These are phyloP conservation scores for Persicaria tinctoria DNA, from an alignment of 148 eudicot species.

Conservation along the genomic window DNA sequence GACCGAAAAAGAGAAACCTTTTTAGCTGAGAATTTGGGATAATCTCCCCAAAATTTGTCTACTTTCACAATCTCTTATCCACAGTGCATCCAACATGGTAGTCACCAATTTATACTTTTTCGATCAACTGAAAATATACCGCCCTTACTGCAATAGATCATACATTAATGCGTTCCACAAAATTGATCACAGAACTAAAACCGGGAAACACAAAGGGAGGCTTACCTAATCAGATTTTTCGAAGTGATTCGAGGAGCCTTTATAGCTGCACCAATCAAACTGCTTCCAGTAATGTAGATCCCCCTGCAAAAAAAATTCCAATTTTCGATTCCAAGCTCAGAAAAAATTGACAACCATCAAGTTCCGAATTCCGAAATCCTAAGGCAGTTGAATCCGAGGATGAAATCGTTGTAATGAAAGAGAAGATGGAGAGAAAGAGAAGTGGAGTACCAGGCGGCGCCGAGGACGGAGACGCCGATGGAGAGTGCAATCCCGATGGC, in stretches of 20 bases:
- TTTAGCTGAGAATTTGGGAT: not conserved
- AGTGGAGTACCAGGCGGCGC: constrained; percentile 75
- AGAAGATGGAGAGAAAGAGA: not conserved
- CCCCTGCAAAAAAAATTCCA: constrained; percentile 42
- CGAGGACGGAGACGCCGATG: constrained; percentile 92
- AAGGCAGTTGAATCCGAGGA: not conserved
- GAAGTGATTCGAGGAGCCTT: constrained; percentile 99
- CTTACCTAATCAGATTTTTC: constrained; percentile 89
- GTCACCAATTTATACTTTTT: not conserved
- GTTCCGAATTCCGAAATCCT: not conserved
- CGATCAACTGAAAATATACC: not conserved
- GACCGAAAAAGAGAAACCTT: not conserved
- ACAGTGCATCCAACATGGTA: not conserved
- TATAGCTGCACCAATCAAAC: constrained; percentile 96
- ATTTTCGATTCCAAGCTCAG: not conserved
- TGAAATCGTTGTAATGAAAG: not conserved
- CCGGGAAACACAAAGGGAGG: not conserved
- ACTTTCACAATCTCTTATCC: not conserved
- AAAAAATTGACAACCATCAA: not conserved
- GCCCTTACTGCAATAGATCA: not conserved
- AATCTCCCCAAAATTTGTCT: not conserved
- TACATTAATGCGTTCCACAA: not conserved
- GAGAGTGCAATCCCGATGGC: constrained; percentile 91
- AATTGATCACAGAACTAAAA: not conserved
- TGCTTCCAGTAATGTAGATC: constrained; percentile 92